A percentile compares a stretch with the other conserved stretches of the same genome.
These are phyloP conservation scores for Zopfochytrium polystomum DNA, from an alignment of 371 early-diverging fungal species.

Conservation along the genomic window DNA sequence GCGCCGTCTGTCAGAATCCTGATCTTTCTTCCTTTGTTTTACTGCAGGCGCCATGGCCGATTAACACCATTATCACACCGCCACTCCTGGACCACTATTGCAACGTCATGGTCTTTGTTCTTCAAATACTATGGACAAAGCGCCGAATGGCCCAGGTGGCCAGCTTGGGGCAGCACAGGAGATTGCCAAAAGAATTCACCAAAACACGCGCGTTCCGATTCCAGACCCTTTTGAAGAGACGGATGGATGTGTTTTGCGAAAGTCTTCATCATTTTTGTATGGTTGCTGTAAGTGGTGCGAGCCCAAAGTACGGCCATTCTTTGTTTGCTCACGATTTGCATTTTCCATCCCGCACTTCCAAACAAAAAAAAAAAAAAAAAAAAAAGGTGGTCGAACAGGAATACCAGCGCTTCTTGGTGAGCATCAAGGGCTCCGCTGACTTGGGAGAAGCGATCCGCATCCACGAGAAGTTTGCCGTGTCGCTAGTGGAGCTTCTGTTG, in stretches of 20 bases:
- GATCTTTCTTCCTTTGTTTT: neutral
- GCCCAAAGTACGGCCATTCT: neutral
- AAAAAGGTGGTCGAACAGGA: slow-evolving; percentile 15
- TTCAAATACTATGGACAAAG: slow-evolving; percentile 12
- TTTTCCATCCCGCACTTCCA: neutral
- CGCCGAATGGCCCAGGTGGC: slow-evolving; percentile 5
- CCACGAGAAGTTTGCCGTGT: slow-evolving; percentile 9
- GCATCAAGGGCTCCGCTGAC: slow-evolving; percentile 1
- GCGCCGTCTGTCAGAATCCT: neutral
- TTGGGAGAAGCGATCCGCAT: slow-evolving; percentile 5
- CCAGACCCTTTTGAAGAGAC: slow-evolving; percentile 7
- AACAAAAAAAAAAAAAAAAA: no score
- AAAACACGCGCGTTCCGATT: slow-evolving; percentile 7
- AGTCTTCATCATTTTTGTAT: slow-evolving; percentile 13
- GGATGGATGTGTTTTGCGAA: slow-evolving; percentile 19
- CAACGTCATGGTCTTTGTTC: slow-evolving; percentile 13
- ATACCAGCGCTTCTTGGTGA: neutral
- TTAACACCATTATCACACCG: slow-evolving; percentile 12
- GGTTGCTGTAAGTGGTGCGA: slow-evolving; percentile 1
- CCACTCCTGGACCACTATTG: slow-evolving; percentile 6
- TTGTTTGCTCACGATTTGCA: neutral
- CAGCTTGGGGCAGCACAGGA: slow-evolving; percentile 6
- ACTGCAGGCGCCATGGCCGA: slow-evolving; percentile 15
- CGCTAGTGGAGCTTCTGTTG: slow-evolving; percentile 16
- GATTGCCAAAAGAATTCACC: neutral